Evolutionary conservation across 306 rosid genomes (phyloP), one percentile per base, ranked within the genome.

Genomic region (Cicer judaicum): DNA sequence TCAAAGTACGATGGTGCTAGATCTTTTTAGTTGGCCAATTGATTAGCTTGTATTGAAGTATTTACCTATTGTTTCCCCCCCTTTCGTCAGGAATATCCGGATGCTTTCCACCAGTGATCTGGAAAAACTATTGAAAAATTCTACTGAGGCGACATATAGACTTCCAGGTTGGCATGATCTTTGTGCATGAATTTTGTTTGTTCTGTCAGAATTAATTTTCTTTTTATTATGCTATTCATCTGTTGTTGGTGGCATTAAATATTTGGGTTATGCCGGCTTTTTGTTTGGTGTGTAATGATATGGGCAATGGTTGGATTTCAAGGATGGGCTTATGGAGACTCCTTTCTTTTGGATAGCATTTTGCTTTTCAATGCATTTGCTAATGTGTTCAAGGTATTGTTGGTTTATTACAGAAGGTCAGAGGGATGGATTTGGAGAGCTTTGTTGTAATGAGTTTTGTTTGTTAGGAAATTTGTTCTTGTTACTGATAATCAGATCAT

Each of bases 141-240:
- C 96, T 59, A 75, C 80, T 49, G 88, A 81, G 85, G 74, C 92
- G 0, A 71, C 82, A 72, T 78, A 60, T 72, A 85, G 83, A 81
- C 92, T 88, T 82, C 99, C 99, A 92, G 97, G 99, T 94, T 78
- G 76, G 82, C 77, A 59, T 74, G 73, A 44, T 39, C n/a, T 82
- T 53, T 85, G 62, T 61, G 15, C 65, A 41, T 48, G 62, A 38
- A 5, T 29, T 79, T 19, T 74, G 10, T 70, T 78, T 42, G 64
- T 71, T 64, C 24, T 73, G 68, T 61, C n/a, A 21, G 52, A 12
- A 7, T 10, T 68, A 12, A 68, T 63, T 18, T 64, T 41, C 64
- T 69, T 60, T 43, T 60, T 43, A 66, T 62, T 78, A 19, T 82
- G 49, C 82, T 72, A 13, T 74, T 53, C 15, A 10, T 73, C 65